A percentile compares a stretch with the other conserved stretches of the same genome.
Evolutionary conservation across 2,329 filamentous ascomycete genomes (phyloP).

Genomic region (Nemania sp.): DNA sequence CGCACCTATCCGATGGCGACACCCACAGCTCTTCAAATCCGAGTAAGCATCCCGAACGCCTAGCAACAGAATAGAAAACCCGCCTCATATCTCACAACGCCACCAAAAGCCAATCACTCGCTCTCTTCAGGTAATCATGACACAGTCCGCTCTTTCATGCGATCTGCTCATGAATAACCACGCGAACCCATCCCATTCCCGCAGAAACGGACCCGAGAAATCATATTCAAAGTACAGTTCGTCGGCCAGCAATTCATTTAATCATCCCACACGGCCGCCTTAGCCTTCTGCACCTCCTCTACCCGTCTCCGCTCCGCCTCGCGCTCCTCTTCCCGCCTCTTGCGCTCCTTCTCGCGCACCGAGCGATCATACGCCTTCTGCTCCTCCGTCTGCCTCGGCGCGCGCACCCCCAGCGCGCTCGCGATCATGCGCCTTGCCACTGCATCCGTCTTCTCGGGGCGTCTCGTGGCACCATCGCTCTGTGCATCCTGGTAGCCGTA

Average conservation of each 20-base stretch:
- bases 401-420: conserved; percentile 83
- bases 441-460: conserved; percentile 91
- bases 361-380: conserved; percentile 87
- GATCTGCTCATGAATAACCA: background rate
- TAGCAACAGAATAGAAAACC: background rate
- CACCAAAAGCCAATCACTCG: background rate
- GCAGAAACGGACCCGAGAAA: background rate
- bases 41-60: background rate
- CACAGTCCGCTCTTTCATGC: background rate
- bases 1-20: background rate
- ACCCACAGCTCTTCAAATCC: background rate
- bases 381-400: conserved; percentile 86
- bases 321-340: conserved; percentile 77
- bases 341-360: conserved; percentile 85
- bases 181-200: background rate
- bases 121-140: background rate
- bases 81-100: background rate
- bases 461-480: conserved; percentile 25
- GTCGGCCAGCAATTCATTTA: conserved; percentile 49
- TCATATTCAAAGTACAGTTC: background rate
- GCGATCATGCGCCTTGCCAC: conserved; percentile 92
- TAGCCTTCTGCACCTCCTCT: conserved; percentile 79
- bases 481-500: conserved; percentile 23
- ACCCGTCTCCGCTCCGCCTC: conserved; percentile 70
- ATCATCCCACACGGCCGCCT: conserved; percentile 87